Evolutionary conservation across 257 asterid species (phyloP).

Genomic region (Osmanthus fragrans): DNA sequence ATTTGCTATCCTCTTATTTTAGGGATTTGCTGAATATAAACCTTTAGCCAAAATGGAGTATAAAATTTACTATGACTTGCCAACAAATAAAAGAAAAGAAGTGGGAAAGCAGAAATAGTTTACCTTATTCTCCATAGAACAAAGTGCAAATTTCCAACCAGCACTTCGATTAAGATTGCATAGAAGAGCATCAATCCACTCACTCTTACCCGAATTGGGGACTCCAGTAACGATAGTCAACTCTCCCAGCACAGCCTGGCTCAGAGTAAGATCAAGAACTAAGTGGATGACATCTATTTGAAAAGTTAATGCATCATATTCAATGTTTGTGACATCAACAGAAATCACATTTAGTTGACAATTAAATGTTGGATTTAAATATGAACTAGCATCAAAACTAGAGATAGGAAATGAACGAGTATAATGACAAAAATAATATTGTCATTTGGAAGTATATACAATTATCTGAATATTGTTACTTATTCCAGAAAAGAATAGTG

Average conservation of each 20-base stretch:
- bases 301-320: slow-evolving; percentile 1
- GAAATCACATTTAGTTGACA: not conserved
- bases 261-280: slow-evolving; percentile 15
- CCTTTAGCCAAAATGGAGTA: not conserved
- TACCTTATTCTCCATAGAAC: slow-evolving; percentile 99
- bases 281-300: not conserved
- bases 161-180: slow-evolving; percentile 83
- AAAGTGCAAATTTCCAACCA: slow-evolving; percentile 95
- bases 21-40: not conserved
- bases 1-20: not conserved
- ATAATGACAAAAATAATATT: not conserved
- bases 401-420: not conserved
- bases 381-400: not conserved
- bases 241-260: slow-evolving; percentile 97
- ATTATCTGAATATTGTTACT: not conserved
- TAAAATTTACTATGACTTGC: not conserved
- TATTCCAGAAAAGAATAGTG: not conserved
- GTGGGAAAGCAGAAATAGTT: slow-evolving; percentile 7
- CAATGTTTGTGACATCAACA: not conserved
- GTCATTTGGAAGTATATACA: not conserved
- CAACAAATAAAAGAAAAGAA: slow-evolving; percentile 9
- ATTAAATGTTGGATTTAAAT: not conserved
- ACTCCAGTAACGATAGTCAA: slow-evolving; percentile 93
- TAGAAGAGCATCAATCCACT: slow-evolving; percentile 97
- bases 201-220: slow-evolving; percentile 99